Evolutionary conservation across 495 filamentous ascomycete species (phyloP), one percentile per base, ranked within the genome.

Genomic region (Aspergillus wentii): DNA sequence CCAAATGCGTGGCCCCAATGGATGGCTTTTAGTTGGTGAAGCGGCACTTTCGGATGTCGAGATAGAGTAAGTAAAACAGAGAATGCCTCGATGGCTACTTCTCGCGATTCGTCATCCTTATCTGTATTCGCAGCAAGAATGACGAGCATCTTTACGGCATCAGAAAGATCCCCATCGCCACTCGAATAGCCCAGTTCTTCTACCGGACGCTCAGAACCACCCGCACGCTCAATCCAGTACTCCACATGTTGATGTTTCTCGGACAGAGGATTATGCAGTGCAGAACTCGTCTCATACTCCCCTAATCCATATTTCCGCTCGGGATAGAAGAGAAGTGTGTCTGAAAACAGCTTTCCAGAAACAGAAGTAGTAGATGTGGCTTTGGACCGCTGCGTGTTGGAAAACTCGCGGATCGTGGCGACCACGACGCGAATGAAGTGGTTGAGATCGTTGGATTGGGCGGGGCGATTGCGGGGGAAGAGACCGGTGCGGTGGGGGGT

Each of bases 61-160:
- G 26, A 17, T 13, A 38, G 26, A 11, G 21, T 17, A n/a, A 38
- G 25, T 13, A 38, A 17, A 20, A 26, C 35, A 25, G 22, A 25
- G n/a, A 35, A 7, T 20, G 21, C 13, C n/a, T 23, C 33, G 4
- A 15, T 35, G 7, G 33, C 5, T 20, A 5, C 10, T 25, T 25
- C 22, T 25, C 10, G 5, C 22, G 22, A 5, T 10, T 25, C 22
- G 10, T 5, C 10, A 25, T 25, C 22, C 10, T 25, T 25, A 10
- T 10, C 10, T 25, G 22, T 10, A 25, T 25, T 25, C 22, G 22
- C 22, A 10, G 22, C 22, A 10, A 25, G 5, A 10, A 30, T 30
- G 17, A 38, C n/a, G 14, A 38, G 25, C 35, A 38, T 38, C 26
- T 38, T 38, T 26, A 38, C 35, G 5, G 35, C 35, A 19, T 38